A percentile compares a stretch with the other conserved stretches of the same genome.
These are phyloP conservation scores for Penicillium sp. DNA, from an alignment of 2,329 filamentous ascomycete genomes.

Conservation along the genomic window DNA sequence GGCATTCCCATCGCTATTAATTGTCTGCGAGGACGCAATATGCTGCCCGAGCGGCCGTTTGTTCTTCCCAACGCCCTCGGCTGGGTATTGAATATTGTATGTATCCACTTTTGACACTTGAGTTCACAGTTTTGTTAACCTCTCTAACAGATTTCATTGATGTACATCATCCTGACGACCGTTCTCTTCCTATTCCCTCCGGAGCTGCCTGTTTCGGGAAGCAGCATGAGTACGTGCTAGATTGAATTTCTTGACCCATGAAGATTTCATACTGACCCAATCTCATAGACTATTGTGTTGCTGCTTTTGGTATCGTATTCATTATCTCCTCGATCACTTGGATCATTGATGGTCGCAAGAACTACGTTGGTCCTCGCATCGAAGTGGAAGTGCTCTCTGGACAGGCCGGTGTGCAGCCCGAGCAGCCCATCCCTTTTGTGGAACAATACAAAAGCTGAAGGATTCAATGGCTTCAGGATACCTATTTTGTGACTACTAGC, in stretches of 20 bases:
- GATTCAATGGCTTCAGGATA: neutral
- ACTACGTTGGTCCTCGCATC: slow-evolving; percentile 55
- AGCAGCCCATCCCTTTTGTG: slow-evolving; percentile 18
- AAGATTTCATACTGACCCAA: neutral
- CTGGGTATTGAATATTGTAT: slow-evolving; percentile 59
- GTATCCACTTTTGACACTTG: slow-evolving; percentile 13
- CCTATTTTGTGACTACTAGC: too few species aligned
- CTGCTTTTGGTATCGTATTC: slow-evolving; percentile 58
- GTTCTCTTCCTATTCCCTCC: slow-evolving; percentile 74
- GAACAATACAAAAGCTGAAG: slow-evolving; percentile 11
- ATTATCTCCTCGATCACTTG: slow-evolving; percentile 58
- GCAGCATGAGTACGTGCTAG: slow-evolving; percentile 62
- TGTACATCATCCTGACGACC: slow-evolving; percentile 67
- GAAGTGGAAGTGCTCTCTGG: slow-evolving; percentile 40
- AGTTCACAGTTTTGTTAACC: slow-evolving; percentile 3
- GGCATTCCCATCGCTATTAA: slow-evolving; percentile 72
- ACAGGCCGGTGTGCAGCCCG: slow-evolving; percentile 17
- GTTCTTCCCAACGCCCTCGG: slow-evolving; percentile 54
- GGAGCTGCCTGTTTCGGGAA: slow-evolving; percentile 59
- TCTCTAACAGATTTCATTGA: slow-evolving; percentile 52
- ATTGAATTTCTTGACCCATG: neutral
- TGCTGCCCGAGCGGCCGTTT: slow-evolving; percentile 62
- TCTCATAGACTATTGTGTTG: slow-evolving; percentile 44
- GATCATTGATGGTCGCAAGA: slow-evolving; percentile 60
- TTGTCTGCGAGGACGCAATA: slow-evolving; percentile 61